A percentile compares a stretch with the other conserved stretches of the same genome.
Evolutionary conservation across 441 rosid species (phyloP).

Genomic region (Sinapis alba): DNA sequence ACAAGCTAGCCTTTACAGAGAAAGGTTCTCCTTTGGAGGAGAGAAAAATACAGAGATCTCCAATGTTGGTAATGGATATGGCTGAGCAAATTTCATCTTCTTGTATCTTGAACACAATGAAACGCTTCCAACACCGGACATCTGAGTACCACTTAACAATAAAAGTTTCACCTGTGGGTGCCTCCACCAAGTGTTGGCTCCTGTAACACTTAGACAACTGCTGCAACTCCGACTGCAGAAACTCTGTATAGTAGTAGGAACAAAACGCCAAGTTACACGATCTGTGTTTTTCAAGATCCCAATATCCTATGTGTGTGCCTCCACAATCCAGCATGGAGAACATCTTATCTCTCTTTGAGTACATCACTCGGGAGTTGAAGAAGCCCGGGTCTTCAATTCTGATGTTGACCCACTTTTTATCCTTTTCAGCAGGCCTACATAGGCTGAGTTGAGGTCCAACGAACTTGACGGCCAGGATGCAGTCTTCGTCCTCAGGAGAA

Average conservation of each 20-base stretch:
- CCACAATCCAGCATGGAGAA: neutral
- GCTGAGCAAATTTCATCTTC: too few species aligned
- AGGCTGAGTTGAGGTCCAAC: constrained; percentile 1
- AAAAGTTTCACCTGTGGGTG: neutral
- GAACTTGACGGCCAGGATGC: constrained; percentile 7
- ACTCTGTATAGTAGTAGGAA: neutral
- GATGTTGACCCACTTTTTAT: neutral
- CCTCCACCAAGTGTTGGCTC: neutral
- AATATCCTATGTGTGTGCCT: neutral
- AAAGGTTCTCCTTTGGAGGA: neutral
- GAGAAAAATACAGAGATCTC: neutral
- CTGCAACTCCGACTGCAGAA: neutral
- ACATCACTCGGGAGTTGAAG: neutral
- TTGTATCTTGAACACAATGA: neutral
- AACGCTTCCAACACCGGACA: neutral
- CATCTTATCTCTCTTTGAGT: neutral
- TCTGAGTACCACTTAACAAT: neutral
- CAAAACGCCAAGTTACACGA: neutral
- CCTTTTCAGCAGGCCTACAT: neutral
- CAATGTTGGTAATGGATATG: neutral
- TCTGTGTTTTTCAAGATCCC: neutral
- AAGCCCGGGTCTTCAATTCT: neutral
- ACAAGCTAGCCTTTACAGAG: neutral
- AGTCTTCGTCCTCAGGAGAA: neutral
- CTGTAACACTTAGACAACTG: neutral